Base-by-base conservation (phyloP, 2,329 filamentous ascomycete genomes). In the Tolypocladium album region DNA sequence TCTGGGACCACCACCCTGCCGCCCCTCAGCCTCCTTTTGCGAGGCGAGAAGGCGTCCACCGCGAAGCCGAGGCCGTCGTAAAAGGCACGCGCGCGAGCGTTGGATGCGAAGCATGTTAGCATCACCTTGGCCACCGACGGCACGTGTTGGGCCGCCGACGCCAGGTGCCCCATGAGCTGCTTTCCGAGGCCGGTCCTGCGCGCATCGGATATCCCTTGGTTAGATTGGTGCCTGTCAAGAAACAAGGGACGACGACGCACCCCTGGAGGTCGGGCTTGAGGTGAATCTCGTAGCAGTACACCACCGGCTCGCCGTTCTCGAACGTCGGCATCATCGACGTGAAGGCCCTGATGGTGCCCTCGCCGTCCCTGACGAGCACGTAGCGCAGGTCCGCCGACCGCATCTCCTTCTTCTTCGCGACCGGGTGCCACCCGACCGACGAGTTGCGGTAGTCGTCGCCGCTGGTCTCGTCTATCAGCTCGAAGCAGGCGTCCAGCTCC, bases 241-340 rank as follows among this genome's bases (percentile, higher is more conserved):
- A 56, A 11, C 8, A 9, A 36, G 57, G 27, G 56, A n/a, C n/a
- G n/a, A 40, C 36, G 13, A 72, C 74, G 63, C 70, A 83, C 75
- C 86, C 79, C 64, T 83, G 81, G 5, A 88, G 69, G 1, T 76
- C 72, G 1, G 78, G 73, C 43, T 76, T 72, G 3, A 92, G 79
- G 68, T 93, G 89, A 42, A 93, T 84, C 73, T 93, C 89, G 70
- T 92, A 93, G 70, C 89, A 87, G 71, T 92, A 93, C 24, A 91
- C 69, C 2, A 92, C 88, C 0, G 85, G 78, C 61, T 83, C 74
- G 1, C 79, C 79, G 62, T 86, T 83, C 68, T 90, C 88, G 66
- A 82, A 82, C 2, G 85, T 88, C n/a, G 88, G 81, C 86, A 89
- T 87, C 67, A 89, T 76, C n/a, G 85, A 88, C 1, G 81, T 78